Evolutionary conservation across 2,329 filamentous ascomycete species (phyloP), one percentile per base, ranked within the genome.

Genomic region (Diplocarpon mali): DNA sequence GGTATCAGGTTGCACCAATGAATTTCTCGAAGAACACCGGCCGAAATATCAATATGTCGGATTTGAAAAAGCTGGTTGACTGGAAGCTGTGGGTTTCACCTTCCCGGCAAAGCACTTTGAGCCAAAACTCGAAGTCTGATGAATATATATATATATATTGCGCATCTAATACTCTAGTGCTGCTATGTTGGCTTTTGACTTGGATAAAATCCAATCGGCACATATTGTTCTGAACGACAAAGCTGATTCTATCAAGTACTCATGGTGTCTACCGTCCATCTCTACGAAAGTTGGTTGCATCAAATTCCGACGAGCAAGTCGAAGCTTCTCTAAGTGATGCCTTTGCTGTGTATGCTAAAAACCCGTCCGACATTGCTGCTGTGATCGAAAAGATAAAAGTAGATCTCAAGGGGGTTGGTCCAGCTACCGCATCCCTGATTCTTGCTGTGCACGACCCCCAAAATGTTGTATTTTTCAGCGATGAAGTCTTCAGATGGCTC

Each of bases 401-500:
- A 44, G 51, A 56, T 12, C 67, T 92, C n/a, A 80, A 71, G 51
- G 85, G 85, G 29, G 76, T 93, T 49, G 85, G 85, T 0, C 84
- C 85, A 1, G 85, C 85, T 7, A 90, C 85, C 0, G 85, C 83
- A 0, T 85, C 83, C 1, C 72, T 92, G 28, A 65, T 90, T 1
- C 70, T 92, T 2, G 74, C 80, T 4, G 75, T 83, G 4, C 73
- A 78, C 51, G 71, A 78, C 48, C 72, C 80, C 0, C 62, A 67
- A 0, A 63, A 65, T 11, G 69, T 80, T 39, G 72, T 84, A 1
- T 90, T 90, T 68, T 90, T 90, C 64, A 83, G 80, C 2, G 86
- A 93, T 57, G 85, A 92, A 63, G 71, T 80, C 3, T 90, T 80
- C 58, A 73, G 79, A 52, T 90, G 83, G 83, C 64, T 83, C 5